Conservation (phyloP, 2,329 filamentous ascomycete species). For the Dactylellina leptospora region DNA sequence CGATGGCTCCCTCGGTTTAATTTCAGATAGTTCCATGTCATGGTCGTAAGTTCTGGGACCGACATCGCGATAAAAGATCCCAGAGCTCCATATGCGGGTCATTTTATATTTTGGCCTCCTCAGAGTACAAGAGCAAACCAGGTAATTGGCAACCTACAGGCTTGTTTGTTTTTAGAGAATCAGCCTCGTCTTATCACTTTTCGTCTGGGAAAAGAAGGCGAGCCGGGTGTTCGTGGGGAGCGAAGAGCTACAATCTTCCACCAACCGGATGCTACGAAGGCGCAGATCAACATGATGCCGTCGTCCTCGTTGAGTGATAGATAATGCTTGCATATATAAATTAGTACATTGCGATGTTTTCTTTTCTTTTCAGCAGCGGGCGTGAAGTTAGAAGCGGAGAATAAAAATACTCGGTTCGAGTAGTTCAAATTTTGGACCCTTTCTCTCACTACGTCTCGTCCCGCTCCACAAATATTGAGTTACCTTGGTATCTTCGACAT, state of each 20-base stretch:
- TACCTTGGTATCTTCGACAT: conserved; percentile 24
- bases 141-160: not conserved
- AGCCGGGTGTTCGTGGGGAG: too few relatives aligned
- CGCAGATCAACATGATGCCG: too few relatives aligned
- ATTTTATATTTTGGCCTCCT: not conserved
- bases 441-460: conserved; percentile 20
- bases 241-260: too few relatives aligned
- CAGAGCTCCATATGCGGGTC: not conserved
- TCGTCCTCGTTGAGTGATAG: too few relatives aligned
- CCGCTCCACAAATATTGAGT: conserved; percentile 17
- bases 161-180: not conserved
- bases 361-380: not conserved
- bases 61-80: not conserved
- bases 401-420: conserved; percentile 26
- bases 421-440: conserved; percentile 6
- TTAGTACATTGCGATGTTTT: too few relatives aligned
- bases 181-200: not conserved
- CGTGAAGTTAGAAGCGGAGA: conserved; percentile 26
- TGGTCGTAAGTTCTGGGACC: not conserved
- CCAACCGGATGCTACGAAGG: conserved; percentile 30
- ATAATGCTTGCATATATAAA: too few relatives aligned
- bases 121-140: conserved; percentile 5
- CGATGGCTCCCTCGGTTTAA: conserved; percentile 9
- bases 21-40: not conserved
- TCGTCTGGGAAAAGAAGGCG: too few relatives aligned